phyloP scores from a whole-genome alignment of 108 stramenopile species.

The Nitzschia palea region DNA sequence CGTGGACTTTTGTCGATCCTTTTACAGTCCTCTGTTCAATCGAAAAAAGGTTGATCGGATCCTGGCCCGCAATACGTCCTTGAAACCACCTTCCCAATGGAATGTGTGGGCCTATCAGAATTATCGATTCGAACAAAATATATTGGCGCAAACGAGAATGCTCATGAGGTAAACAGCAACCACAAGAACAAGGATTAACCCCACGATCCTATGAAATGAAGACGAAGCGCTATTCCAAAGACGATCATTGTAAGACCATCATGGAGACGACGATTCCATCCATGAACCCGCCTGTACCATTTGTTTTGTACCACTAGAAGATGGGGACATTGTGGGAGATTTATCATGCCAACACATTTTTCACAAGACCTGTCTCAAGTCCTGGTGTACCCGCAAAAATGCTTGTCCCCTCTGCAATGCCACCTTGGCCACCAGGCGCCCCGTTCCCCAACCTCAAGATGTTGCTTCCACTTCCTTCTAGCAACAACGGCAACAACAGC shows the following conservation, averaged over 20 bases:
- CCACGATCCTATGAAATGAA: conserved; percentile 22
- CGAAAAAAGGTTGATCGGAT: not conserved
- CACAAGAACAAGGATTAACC: conserved; percentile 9
- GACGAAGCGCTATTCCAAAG: conserved; percentile 9
- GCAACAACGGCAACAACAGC: no score
- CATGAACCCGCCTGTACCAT: conserved; percentile 55
- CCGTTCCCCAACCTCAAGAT: no score
- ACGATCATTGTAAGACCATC: conserved; percentile 1
- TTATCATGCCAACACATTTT: conserved; percentile 66
- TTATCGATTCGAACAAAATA: conserved; percentile 20
- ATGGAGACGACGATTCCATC: conserved; percentile 5
- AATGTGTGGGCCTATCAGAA: conserved; percentile 6
- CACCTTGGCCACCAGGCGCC: conserved; percentile 12
- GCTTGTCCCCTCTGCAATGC: conserved; percentile 69
- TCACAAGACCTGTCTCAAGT: conserved; percentile 69
- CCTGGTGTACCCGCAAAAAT: conserved; percentile 68
- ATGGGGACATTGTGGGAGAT: conserved; percentile 79
- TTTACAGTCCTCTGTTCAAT: no score
- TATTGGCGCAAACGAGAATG: conserved; percentile 21
- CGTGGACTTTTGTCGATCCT: no score
- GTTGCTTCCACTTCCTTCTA: no score
- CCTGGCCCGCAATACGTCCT: no score
- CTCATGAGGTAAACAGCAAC: conserved; percentile 8
- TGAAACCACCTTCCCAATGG: not conserved
- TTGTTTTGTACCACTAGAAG: conserved; percentile 60